Evolutionary conservation across 495 filamentous ascomycete species (phyloP), one percentile per base, ranked within the genome.

Genomic region (Daldinia caldariorum): DNA sequence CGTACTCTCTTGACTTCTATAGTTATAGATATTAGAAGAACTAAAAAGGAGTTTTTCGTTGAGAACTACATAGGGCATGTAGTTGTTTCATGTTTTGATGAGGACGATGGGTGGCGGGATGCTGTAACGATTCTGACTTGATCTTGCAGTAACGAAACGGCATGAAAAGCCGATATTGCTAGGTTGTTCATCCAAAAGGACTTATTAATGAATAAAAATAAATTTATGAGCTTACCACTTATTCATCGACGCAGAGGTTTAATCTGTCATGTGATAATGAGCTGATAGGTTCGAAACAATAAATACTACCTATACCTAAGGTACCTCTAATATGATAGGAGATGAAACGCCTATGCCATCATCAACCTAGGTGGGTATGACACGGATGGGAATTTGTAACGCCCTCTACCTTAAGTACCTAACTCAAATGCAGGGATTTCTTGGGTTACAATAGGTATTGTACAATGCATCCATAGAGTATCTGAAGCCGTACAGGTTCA

Each of bases 201-300:
- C 51, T 61, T 72, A 68, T 61, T 72, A 68, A 72, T 72, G 70
- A 68, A 65, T 69, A 72, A 50, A 68, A 66, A 66, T 50, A 71
- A 26, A 67, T 1, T 38, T 37, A 39, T 39, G n/a, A 38, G 9
- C 20, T 38, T 58, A 38, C 43, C 10, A 47, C 18, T 47, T 47
- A 22, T 47, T 47, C 43, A 16, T 22, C 43, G 43, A 47, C 22
- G 43, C 43, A 22, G 9, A 47, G 9, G 12, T 47, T 20, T 12
- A 20, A 13, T 5, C 20, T 18, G 18, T 41, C 9, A 39, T 31
- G 31, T 54, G 26, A n/a, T 18, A 43, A 22, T 38, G 14, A 10
- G 22, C 49, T 39, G 66, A 70, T 65, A 20, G 16, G 22, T 35
- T 39, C 16, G 18, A 35, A 58, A 53, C 32, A 39, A 20, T 14